These are phyloP conservation scores for Insectozyma bohioensis DNA, from an alignment of 1,139 yeast species.

Conservation along the genomic window DNA sequence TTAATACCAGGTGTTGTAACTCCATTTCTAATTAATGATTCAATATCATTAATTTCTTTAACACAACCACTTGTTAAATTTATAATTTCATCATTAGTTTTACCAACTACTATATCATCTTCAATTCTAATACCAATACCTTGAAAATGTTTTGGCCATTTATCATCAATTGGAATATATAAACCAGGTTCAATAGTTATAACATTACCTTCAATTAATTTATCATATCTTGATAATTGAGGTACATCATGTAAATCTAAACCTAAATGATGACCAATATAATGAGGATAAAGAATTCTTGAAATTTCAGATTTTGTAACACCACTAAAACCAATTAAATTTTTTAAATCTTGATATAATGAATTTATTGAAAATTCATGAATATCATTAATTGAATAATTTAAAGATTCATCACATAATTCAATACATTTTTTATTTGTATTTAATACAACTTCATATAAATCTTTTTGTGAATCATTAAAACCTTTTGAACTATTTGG, in stretches of 20 bases:
- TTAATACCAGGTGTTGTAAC: slow-evolving; percentile 47
- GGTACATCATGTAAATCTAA: slow-evolving; percentile 90
- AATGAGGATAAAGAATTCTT: slow-evolving; percentile 78
- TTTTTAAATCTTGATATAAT: slow-evolving; percentile 63
- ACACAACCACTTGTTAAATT: slow-evolving; percentile 76
- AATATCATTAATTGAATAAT: slow-evolving; percentile 66
- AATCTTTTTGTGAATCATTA: slow-evolving; percentile 73
- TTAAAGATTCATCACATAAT: slow-evolving; percentile 53
- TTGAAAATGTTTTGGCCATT: slow-evolving; percentile 77
- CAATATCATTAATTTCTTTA: slow-evolving; percentile 82
- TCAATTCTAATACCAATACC: slow-evolving; percentile 95
- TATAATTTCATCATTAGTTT: slow-evolving; percentile 50
- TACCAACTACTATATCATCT: slow-evolving; percentile 83
- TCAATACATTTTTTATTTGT: slow-evolving; percentile 81
- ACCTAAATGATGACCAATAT: slow-evolving; percentile 94
- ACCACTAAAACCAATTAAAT: slow-evolving; percentile 60
- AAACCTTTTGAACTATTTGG: slow-evolving; percentile 74
- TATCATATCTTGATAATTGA: slow-evolving; percentile 50
- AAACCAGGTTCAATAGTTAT: slow-evolving; percentile 94
- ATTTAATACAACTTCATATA: slow-evolving; percentile 83
- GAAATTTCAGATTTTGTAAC: slow-evolving; percentile 53
- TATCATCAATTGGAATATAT: slow-evolving; percentile 68
- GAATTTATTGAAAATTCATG: slow-evolving; percentile 66
- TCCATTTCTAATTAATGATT: slow-evolving; percentile 58
- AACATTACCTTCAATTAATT: slow-evolving; percentile 63